Evolutionary conservation across 768 basidiomycete species (phyloP).

Genomic region (Agrocybe praecox): DNA sequence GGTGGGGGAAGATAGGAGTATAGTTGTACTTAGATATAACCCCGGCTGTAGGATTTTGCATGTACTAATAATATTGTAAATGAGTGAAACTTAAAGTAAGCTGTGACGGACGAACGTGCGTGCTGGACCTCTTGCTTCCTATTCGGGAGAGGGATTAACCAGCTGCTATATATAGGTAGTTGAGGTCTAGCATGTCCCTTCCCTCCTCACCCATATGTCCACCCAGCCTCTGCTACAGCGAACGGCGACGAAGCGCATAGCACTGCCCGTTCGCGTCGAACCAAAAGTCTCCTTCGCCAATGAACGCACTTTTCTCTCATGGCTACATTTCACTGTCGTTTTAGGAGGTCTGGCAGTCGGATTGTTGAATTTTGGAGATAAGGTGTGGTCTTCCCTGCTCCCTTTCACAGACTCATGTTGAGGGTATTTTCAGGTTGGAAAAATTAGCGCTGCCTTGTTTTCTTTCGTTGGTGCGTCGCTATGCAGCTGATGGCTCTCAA

Average conservation of each 20-base stretch:
- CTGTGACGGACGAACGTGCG: slow-evolving; percentile 24
- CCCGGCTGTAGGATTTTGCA: slow-evolving; percentile 3
- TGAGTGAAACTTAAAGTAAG: no score
- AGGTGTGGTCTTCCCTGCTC: slow-evolving; percentile 47
- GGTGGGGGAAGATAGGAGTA: slow-evolving; percentile 22
- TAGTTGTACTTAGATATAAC: not conserved
- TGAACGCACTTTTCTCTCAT: slow-evolving; percentile 95
- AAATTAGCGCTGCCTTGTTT: slow-evolving; percentile 96
- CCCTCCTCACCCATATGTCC: slow-evolving; percentile 64
- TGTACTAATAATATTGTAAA: slow-evolving; percentile 2
- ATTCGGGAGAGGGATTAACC: slow-evolving; percentile 7
- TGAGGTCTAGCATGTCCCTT: not conserved
- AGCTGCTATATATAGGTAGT: slow-evolving; percentile 20
- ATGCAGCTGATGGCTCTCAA: not conserved
- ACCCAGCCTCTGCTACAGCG: slow-evolving; percentile 97
- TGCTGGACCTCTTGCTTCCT: slow-evolving; percentile 20
- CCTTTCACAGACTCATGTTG: not conserved
- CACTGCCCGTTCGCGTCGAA: slow-evolving; percentile 92
- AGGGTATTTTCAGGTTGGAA: slow-evolving; percentile 62
- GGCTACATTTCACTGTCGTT: slow-evolving; percentile 98
- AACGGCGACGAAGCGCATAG: slow-evolving; percentile 93
- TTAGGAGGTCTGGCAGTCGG: slow-evolving; percentile 96
- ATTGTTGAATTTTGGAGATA: slow-evolving; percentile 96
- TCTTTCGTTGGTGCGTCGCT: slow-evolving; percentile 75
- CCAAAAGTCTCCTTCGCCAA: slow-evolving; percentile 96